Conservation (phyloP, 495 filamentous ascomycete genomes). For the Stereocaulon alpinum region DNA sequence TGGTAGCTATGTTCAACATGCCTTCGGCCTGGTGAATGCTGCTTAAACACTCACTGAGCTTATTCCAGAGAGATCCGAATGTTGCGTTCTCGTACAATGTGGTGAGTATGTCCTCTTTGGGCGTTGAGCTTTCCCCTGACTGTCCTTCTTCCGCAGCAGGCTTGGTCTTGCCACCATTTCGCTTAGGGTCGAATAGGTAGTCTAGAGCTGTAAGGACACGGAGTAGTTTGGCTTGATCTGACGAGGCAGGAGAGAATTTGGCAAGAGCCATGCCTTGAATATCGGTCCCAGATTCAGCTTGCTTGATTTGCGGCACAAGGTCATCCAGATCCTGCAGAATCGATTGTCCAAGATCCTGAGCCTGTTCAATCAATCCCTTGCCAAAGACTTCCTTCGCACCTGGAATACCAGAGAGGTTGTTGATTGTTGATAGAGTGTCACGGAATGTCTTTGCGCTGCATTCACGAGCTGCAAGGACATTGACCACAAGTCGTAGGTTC, state of each 20-base stretch:
- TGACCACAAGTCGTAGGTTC: slow-evolving; percentile 85
- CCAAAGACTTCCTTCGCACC: slow-evolving; percentile 86
- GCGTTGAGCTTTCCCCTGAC: slow-evolving; percentile 19
- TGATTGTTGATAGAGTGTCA: slow-evolving; percentile 93
- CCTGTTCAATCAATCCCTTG: slow-evolving; percentile 76
- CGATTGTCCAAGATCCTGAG: slow-evolving; percentile 68
- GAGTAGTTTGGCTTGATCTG: slow-evolving; percentile 89
- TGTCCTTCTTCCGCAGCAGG: slow-evolving; percentile 34
- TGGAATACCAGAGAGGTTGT: slow-evolving; percentile 88
- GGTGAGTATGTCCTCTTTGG: slow-evolving; percentile 58
- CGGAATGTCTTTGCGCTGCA: slow-evolving; percentile 95
- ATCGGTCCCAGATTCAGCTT: slow-evolving; percentile 79
- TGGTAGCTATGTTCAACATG: slow-evolving; percentile 92
- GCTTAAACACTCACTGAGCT: slow-evolving; percentile 81
- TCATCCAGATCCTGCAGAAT: slow-evolving; percentile 79
- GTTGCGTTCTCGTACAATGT: slow-evolving; percentile 82
- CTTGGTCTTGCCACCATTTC: slow-evolving; percentile 45
- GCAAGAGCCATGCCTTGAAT: slow-evolving; percentile 88
- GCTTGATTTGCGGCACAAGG: slow-evolving; percentile 75
- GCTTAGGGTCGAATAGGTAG: slow-evolving; percentile 78
- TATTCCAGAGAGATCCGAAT: slow-evolving; percentile 84
- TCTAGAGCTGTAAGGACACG: slow-evolving; percentile 91
- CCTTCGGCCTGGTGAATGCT: slow-evolving; percentile 85
- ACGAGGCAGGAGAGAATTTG: slow-evolving; percentile 91
- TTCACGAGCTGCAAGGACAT: slow-evolving; percentile 89